Base-by-base conservation (phyloP, 2,329 filamentous ascomycete genomes). In the Fusarium verrucosum region DNA sequence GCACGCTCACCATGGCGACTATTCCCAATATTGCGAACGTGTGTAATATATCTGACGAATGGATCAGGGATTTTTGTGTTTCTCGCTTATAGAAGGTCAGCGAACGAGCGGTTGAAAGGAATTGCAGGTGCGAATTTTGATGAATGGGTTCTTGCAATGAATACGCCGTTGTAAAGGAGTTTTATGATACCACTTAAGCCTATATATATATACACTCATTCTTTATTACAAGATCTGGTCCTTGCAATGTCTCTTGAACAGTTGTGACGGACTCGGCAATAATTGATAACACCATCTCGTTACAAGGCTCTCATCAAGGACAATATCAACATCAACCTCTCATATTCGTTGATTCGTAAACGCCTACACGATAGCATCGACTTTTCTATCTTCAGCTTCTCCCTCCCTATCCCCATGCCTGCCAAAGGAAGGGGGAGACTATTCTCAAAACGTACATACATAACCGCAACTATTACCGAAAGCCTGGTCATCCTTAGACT, bases 401-500 rank as follows among this genome's bases (percentile, higher is more conserved):
- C 56, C 47, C 49, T 33, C 35, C 60, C 35, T 55, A 45, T 50
- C 56, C 41, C 45, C 51, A 55, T 50, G 35, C 57, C 49, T 38
- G 47, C 40, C 37, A 60, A 55, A 60, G 49, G 23, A 47, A 38
- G 22, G 41, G 44, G 54, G 23, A 42, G 36, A 41, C 52, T 32
- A 40, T 32, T 47, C 50, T 42, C 38, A 37, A 32, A 56, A 26
- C 33, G 55, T 50, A 46, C 43, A 36, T 47, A 50, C 40, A 43
- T 52, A 50, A 64, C 25, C 47, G 42, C 52, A 58, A 60, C 68
- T 70, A 65, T 59, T 65, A 52, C 59, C 32, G 43, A 26, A 62
- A 62, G 65, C 47, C 60, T 66, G 50, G 42, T 36, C 26, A 36
- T 36, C 44, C 50, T 56, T 56, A 68, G 66, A 68, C 69, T 67